Base-by-base conservation (phyloP, 495 filamentous ascomycete genomes). In the Aspergillus indologenus region DNA sequence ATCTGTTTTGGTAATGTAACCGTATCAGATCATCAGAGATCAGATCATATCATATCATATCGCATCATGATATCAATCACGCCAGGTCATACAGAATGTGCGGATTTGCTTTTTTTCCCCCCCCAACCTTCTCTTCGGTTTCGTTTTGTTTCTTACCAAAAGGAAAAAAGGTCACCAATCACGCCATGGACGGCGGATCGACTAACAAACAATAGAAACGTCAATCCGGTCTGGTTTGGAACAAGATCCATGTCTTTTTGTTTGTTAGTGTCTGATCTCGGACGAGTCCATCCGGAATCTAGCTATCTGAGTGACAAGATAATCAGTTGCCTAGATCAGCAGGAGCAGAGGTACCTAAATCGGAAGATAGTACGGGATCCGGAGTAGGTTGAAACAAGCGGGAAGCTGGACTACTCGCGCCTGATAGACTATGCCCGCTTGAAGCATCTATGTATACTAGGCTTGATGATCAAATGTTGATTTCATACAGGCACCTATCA, bases 31-130 rank as follows among this genome's bases (percentile, higher is more conserved):
- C 34, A 42, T 4, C 4, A 19, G 14, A 42, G n/a, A 40, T 40
- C 34, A 40, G 3, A 40, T 40, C 34, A 26, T 18, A 45, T 55
- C 53, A 23, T 46, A 57, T 57, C 55, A 50, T 50, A 57, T 57
- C 55, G 49, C 42, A 57, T 50, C 54, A 57, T 57, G 18, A 40
- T 40, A 40, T 40, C n/a, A 54, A 44, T 56, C 42, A 52, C 40
- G 58, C 53, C 58, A 61, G 34, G 23, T 20, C 19, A 23, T 47
- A 47, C 45, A 47, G 45, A 17, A 9, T 6, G 12, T 40, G 34
- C 2, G 34, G 34, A 2, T 21, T 46, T 46, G 20, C 5, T 21
- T 4, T 29, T 29, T 29, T 3, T 4, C 26, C 9, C 9, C 9
- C 9, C 26, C 26, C 9, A 29, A 29, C 9, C 9, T 29, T 29